Evolutionary conservation across 2,329 filamentous ascomycete genomes (phyloP).

Genomic region (Falciphora oryzae): DNA sequence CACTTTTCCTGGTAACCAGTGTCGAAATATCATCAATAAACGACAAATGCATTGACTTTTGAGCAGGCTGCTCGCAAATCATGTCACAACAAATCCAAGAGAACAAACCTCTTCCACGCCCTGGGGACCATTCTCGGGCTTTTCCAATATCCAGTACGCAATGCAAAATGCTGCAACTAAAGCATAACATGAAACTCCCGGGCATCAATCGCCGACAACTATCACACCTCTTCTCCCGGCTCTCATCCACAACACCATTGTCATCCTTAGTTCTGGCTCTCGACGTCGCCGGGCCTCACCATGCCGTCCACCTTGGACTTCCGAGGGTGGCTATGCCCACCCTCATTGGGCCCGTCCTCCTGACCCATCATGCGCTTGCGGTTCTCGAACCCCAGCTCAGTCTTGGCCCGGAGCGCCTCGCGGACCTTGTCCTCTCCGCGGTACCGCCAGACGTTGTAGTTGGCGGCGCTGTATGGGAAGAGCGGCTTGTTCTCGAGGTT

Average conservation of each 20-base stretch:
- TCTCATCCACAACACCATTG: neutral
- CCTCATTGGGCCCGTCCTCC: constrained; percentile 11
- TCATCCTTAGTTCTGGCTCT: neutral
- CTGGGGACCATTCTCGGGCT: neutral
- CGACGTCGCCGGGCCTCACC: neutral
- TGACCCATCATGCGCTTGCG: constrained; percentile 21
- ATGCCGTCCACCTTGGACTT: neutral
- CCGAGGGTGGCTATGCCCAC: neutral
- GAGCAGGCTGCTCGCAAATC: no score
- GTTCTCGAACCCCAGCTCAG: constrained; percentile 24
- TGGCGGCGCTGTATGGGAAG: constrained; percentile 36
- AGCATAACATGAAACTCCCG: neutral
- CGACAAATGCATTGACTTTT: no score
- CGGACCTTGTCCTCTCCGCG: constrained; percentile 41
- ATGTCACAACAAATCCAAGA: no score
- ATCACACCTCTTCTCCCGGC: no score
- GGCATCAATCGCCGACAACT: neutral
- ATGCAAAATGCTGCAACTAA: neutral
- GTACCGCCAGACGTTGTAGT: constrained; percentile 42
- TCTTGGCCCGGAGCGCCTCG: constrained; percentile 33
- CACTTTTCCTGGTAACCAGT: no score
- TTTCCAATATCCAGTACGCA: neutral
- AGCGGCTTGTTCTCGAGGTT: constrained; percentile 31
- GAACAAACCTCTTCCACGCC: no score
- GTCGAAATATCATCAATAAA: no score